These are phyloP conservation scores for Torulaspora globosa DNA, from an alignment of 1,139 yeast genomes.

Conservation along the genomic window DNA sequence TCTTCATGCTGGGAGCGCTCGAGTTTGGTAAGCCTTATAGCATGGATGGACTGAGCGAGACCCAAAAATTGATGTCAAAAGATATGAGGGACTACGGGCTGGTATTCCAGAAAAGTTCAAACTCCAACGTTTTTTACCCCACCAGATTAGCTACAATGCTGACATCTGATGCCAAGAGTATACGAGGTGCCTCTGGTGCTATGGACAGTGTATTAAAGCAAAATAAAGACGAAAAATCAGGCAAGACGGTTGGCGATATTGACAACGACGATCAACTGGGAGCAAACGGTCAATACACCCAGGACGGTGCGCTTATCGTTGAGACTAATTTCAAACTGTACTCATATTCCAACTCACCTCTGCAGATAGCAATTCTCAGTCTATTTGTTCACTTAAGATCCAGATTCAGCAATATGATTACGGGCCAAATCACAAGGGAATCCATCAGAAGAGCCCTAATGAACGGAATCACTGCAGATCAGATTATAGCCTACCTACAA, in stretches of 20 bases:
- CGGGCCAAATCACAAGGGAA: slow-evolving; percentile 90
- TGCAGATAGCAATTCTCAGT: slow-evolving; percentile 89
- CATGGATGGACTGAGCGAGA: slow-evolving; percentile 63
- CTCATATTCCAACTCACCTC: slow-evolving; percentile 91
- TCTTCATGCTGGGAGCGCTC: slow-evolving; percentile 86
- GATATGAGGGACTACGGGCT: slow-evolving; percentile 90
- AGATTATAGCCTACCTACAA: slow-evolving; percentile 80
- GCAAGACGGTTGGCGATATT: slow-evolving; percentile 16
- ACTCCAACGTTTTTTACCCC: slow-evolving; percentile 72
- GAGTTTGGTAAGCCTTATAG: slow-evolving; percentile 88
- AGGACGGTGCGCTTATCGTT: slow-evolving; percentile 67
- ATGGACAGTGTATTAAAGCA: slow-evolving; percentile 56
- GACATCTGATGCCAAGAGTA: slow-evolving; percentile 74
- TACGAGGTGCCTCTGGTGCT: slow-evolving; percentile 66
- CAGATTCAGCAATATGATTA: slow-evolving; percentile 85
- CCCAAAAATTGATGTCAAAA: slow-evolving; percentile 82
- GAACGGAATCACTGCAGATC: slow-evolving; percentile 94
- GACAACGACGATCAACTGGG: slow-evolving; percentile 33
- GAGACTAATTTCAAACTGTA: slow-evolving; percentile 93
- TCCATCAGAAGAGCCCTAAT: slow-evolving; percentile 77
- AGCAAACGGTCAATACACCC: slow-evolving; percentile 23
- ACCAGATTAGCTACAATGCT: slow-evolving; percentile 86
- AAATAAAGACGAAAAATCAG: slow-evolving; percentile 27
- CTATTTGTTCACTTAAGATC: slow-evolving; percentile 80
- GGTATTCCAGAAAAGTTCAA: slow-evolving; percentile 68